Evolutionary conservation across 805 yeast genomes (phyloP).

Genomic region (Saccharomycopsis sp.): DNA sequence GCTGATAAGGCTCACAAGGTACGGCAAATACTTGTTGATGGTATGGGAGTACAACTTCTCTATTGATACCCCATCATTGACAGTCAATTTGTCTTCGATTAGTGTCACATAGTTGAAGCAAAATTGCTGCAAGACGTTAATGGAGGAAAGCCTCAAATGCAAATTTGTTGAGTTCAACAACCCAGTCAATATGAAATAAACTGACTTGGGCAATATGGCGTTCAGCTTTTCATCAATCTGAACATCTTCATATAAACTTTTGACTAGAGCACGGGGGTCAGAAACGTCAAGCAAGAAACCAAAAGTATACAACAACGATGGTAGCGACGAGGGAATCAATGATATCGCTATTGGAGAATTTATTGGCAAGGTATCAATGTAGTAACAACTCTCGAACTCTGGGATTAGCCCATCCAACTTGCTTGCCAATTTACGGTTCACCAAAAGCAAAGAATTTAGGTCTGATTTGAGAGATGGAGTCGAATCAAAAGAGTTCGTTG

Average conservation of each 20-base stretch:
- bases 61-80: no score
- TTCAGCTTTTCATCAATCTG: neutral
- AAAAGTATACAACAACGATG: slow-evolving; percentile 14
- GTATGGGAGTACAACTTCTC: slow-evolving; percentile 1
- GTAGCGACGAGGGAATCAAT: slow-evolving; percentile 4
- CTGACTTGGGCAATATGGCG: slow-evolving; percentile 8
- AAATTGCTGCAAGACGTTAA: slow-evolving; percentile 10
- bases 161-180: slow-evolving; percentile 10
- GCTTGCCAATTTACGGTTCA: neutral
- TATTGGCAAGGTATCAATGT: slow-evolving; percentile 5
- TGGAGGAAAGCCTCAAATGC: slow-evolving; percentile 9
- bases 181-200: slow-evolving; percentile 9
- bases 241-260: no score
- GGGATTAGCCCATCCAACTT: neutral
- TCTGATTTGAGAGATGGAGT: no score
- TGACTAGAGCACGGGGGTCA: neutral
- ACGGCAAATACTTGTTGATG: slow-evolving; percentile 14
- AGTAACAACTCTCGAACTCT: slow-evolving; percentile 1
- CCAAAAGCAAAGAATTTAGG: no score
- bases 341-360: slow-evolving; percentile 4
- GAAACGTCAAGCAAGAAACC: slow-evolving; percentile 4
- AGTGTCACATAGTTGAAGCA: slow-evolving; percentile 2
- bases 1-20: slow-evolving; percentile 7
- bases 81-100: neutral
- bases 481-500: no score